Percentiles rank a stretch among this genome's conserved stretches.
Evolutionary conservation across 306 rosid species (phyloP).

Genomic region (Trichosanthes cucumerina): DNA sequence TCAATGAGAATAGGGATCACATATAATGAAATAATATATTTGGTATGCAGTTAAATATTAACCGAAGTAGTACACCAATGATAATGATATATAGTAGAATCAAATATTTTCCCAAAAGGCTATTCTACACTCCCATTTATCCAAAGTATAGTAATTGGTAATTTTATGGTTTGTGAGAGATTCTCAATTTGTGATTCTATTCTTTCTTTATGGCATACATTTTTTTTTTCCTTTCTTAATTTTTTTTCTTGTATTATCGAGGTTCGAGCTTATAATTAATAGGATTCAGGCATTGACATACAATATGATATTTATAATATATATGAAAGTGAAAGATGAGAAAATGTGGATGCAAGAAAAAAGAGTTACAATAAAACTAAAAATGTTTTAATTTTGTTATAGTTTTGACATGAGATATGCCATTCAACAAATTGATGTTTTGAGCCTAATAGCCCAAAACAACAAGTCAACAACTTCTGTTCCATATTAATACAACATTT

Average conservation of each 20-base stretch:
- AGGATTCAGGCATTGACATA: neutral
- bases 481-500: neutral
- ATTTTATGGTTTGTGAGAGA: neutral
- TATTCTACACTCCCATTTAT: neutral
- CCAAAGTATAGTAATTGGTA: neutral
- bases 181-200: neutral
- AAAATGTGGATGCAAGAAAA: neutral
- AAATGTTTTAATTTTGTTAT: neutral
- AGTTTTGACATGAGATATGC: neutral
- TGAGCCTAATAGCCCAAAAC: neutral
- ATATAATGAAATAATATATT: too few species aligned
- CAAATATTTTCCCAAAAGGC: too few species aligned
- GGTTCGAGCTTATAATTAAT: neutral
- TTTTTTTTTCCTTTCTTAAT: too few species aligned
- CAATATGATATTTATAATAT: neutral
- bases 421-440: neutral
- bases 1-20: too few species aligned
- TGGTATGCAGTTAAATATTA: too few species aligned
- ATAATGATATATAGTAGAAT: too few species aligned
- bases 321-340: neutral
- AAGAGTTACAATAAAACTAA: neutral
- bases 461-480: neutral
- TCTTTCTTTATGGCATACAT: neutral
- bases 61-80: too few species aligned
- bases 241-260: neutral